A percentile compares a stretch with the other conserved stretches of the same genome.
Conservation (phyloP, 306 rosid genomes). For the Cucurbita moschata region DNA sequence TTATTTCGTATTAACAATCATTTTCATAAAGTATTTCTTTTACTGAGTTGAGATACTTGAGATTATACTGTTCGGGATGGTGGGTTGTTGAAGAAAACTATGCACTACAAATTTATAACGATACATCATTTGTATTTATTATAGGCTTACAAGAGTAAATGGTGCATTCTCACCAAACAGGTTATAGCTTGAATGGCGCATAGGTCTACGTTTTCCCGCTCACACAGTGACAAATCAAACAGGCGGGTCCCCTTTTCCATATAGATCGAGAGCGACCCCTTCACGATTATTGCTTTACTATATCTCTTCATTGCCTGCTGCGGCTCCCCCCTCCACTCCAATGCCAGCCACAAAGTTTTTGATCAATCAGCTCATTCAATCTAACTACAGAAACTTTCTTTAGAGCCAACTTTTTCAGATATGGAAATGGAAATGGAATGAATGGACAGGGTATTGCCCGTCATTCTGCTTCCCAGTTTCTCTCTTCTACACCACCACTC, state of each 20-base stretch:
- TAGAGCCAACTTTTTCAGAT: not conserved
- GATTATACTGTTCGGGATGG: not conserved
- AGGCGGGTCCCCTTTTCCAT: slow-evolving; percentile 9
- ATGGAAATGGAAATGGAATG: not conserved
- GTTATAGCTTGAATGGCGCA: not conserved
- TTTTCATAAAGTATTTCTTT: not conserved
- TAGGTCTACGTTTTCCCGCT: not conserved
- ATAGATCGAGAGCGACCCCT: not conserved
- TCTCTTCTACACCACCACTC: not conserved
- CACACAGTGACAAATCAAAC: not conserved
- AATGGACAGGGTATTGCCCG: not conserved
- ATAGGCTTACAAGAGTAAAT: not conserved
- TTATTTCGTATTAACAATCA: not conserved
- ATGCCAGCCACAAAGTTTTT: not conserved
- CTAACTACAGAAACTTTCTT: not conserved
- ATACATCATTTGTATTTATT: not conserved
- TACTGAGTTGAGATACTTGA: not conserved
- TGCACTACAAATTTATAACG: not conserved
- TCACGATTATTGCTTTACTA: slow-evolving; percentile 2
- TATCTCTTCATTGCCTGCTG: not conserved
- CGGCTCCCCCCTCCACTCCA: slow-evolving; percentile 1
- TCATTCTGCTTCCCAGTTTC: not conserved
- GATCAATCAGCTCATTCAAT: not conserved
- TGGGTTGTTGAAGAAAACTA: not conserved
- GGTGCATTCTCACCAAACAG: not conserved